phyloP scores from a whole-genome alignment of 495 filamentous ascomycete genomes.

The Daldinia vernicosa region DNA sequence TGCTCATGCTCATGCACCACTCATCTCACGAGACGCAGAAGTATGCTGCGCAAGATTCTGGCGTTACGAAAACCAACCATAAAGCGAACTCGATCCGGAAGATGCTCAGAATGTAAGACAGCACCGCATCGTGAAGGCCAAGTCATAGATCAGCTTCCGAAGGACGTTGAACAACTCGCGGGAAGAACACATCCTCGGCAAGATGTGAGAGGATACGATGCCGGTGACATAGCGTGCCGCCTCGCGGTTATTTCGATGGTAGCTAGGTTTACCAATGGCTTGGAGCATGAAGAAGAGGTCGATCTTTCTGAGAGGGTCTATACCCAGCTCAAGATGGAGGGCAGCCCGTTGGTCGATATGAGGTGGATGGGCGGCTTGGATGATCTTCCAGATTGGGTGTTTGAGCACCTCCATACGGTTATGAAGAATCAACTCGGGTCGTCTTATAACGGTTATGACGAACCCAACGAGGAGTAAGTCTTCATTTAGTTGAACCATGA shows the following conservation, averaged over 20 bases:
- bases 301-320: constrained; percentile 19
- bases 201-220: constrained; percentile 18
- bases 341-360: constrained; percentile 10
- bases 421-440: constrained; percentile 10
- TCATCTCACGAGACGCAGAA: background rate
- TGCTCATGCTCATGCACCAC: constrained; percentile 9
- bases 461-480: background rate
- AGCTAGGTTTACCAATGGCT: background rate
- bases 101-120: constrained; percentile 8
- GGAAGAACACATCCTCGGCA: background rate
- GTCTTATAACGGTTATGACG: background rate
- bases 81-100: constrained; percentile 22
- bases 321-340: constrained; percentile 32
- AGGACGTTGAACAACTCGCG: background rate
- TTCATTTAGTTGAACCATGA: background rate
- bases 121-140: constrained; percentile 13
- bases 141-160: background rate
- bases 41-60: background rate
- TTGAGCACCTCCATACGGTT: background rate
- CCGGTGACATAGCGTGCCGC: constrained; percentile 16
- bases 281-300: constrained; percentile 17
- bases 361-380: background rate
- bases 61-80: background rate
- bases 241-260: constrained; percentile 18
- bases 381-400: background rate